Evolutionary conservation across 192 early-diverging fungal species (phyloP).

Genomic region (Backusella psychrophila): DNA sequence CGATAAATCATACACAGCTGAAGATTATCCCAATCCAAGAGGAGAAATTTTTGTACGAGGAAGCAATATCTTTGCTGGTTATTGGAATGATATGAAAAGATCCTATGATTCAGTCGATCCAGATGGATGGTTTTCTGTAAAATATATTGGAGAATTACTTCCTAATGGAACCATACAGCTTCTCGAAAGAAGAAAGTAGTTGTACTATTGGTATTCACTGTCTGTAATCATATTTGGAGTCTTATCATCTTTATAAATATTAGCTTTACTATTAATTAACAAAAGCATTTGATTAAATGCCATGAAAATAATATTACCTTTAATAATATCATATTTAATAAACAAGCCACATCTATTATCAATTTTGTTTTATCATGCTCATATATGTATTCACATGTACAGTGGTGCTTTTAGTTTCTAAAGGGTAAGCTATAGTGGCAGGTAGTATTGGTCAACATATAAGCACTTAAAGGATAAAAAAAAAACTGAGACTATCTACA

Average conservation of each 20-base stretch:
- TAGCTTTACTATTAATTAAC: neutral
- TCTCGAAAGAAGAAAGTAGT: slow-evolving; percentile 16
- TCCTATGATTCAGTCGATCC: slow-evolving; percentile 68
- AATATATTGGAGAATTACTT: slow-evolving; percentile 64
- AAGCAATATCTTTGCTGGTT: slow-evolving; percentile 72
- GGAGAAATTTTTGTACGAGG: slow-evolving; percentile 90
- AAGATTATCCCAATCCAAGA: slow-evolving; percentile 71
- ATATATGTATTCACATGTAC: no score
- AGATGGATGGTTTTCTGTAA: slow-evolving; percentile 87
- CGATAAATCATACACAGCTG: slow-evolving; percentile 69
- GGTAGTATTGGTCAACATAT: no score
- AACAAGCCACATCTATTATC: no score
- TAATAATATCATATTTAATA: no score
- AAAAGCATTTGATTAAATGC: neutral
- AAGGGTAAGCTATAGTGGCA: no score
- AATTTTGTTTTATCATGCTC: no score
- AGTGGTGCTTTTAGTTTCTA: no score
- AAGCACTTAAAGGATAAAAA: no score
- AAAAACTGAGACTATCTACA: no score
- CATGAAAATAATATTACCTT: neutral
- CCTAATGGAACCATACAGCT: slow-evolving; percentile 34
- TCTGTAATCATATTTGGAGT: neutral
- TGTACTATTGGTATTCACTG: neutral
- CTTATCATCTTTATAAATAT: neutral
- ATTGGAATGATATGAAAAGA: slow-evolving; percentile 74